Conservation (phyloP, 2,329 filamentous ascomycete genomes). For the Fusarium torreyae region DNA sequence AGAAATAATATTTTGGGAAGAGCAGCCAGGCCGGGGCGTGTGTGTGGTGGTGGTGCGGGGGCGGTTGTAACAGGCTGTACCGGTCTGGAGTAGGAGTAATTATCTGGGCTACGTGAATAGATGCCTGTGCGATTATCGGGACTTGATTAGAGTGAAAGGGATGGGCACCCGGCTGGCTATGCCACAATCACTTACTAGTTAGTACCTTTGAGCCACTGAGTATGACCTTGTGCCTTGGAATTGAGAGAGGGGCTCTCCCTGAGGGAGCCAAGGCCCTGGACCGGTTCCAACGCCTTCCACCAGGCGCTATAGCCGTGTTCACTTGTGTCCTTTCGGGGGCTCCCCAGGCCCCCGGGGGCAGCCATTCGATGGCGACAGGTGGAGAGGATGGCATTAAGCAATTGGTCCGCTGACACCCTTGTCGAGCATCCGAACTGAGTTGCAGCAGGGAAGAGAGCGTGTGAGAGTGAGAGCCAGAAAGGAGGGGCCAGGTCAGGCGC, state of each 20-base stretch:
- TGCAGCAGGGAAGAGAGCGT: constrained; percentile 42
- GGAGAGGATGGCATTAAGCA: constrained; percentile 35
- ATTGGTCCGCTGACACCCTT: constrained; percentile 43
- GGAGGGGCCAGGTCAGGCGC: constrained; percentile 21
- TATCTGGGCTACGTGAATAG: constrained; percentile 49
- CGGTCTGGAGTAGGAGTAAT: constrained; percentile 41
- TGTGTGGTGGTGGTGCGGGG: constrained; percentile 51
- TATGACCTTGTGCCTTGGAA: constrained; percentile 41
- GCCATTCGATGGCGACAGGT: constrained; percentile 45
- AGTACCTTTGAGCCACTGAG: constrained; percentile 35
- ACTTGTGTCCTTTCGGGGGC: constrained; percentile 32
- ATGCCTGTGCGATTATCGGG: constrained; percentile 55
- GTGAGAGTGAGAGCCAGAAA: constrained; percentile 11
- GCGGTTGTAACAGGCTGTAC: constrained; percentile 45
- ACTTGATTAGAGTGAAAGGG: constrained; percentile 45
- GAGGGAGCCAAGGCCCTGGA: constrained; percentile 47
- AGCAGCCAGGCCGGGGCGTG: constrained; percentile 50
- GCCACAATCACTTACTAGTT: constrained; percentile 31
- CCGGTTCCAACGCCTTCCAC: constrained; percentile 51
- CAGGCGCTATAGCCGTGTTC: constrained; percentile 38
- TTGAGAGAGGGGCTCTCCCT: constrained; percentile 38
- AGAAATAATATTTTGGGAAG: constrained; percentile 61
- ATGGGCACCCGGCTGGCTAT: constrained; percentile 24
- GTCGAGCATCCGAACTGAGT: constrained; percentile 48
- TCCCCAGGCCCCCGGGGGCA: constrained; percentile 22